phyloP scores from a whole-genome alignment of 169 alveolate species.

The Plasmodium cynomolgi region DNA sequence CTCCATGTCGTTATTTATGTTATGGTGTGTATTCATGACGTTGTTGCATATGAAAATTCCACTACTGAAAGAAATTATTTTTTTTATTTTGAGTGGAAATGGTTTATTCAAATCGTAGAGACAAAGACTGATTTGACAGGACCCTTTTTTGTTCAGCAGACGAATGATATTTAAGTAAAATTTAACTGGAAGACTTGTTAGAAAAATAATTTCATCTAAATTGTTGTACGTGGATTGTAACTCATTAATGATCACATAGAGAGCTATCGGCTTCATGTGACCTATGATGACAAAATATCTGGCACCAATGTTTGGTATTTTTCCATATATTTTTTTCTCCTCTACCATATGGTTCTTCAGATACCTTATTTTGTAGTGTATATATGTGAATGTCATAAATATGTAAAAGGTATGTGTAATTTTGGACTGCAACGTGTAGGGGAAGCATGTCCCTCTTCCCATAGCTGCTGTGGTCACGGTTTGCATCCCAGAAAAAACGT shows the following conservation, averaged over 20 bases:
- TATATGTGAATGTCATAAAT: constrained; percentile 66
- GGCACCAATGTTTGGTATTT: constrained; percentile 51
- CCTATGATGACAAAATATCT: constrained; percentile 72
- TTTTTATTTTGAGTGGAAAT: constrained; percentile 44
- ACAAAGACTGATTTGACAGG: constrained; percentile 41
- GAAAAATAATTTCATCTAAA: constrained; percentile 56
- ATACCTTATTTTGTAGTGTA: constrained; percentile 67
- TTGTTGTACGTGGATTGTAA: constrained; percentile 37
- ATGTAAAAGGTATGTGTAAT: constrained; percentile 48
- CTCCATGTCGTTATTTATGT: constrained; percentile 70
- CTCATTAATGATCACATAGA: constrained; percentile 50
- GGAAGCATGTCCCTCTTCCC: constrained; percentile 74
- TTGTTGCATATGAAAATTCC: constrained; percentile 73
- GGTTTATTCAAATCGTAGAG: constrained; percentile 70
- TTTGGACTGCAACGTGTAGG: constrained; percentile 22
- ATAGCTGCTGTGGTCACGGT: constrained; percentile 72
- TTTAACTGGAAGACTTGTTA: constrained; percentile 66
- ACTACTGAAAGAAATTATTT: constrained; percentile 50
- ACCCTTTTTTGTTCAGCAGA: constrained; percentile 28
- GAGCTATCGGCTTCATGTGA: constrained; percentile 51
- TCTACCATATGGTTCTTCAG: constrained; percentile 63
- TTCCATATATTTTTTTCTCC: constrained; percentile 65
- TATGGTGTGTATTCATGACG: constrained; percentile 62
- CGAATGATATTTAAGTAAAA: constrained; percentile 63
- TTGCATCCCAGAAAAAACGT: constrained; percentile 73